These are phyloP conservation scores for Lotus japonicus DNA, from an alignment of 306 rosid species.

Conservation along the genomic window DNA sequence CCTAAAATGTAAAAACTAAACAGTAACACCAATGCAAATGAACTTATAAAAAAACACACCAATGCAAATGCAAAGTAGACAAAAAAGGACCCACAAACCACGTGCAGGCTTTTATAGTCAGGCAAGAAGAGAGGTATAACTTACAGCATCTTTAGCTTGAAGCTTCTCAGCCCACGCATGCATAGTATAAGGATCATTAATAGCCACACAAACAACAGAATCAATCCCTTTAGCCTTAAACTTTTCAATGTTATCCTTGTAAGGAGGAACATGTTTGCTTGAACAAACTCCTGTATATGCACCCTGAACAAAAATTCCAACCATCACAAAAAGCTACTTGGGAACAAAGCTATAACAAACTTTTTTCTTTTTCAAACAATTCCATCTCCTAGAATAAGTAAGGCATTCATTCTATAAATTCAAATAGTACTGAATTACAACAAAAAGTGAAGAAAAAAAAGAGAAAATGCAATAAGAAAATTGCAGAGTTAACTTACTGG, in stretches of 20 bases:
- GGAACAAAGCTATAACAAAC: neutral
- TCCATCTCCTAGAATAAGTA: neutral
- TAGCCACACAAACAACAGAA: conserved; percentile 77
- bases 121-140: conserved; percentile 17
- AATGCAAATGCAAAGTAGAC: neutral
- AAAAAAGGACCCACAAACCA: neutral
- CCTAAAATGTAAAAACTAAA: neutral
- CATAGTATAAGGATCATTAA: conserved; percentile 77
- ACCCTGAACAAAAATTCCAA: conserved; percentile 48
- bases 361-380: conserved; percentile 11
- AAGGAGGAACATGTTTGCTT: conserved; percentile 78
- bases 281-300: conserved; percentile 97
- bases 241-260: conserved; percentile 64
- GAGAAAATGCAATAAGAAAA: neutral
- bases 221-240: conserved; percentile 76
- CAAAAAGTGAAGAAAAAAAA: neutral
- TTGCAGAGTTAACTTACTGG: conserved; percentile 53
- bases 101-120: neutral
- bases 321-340: neutral
- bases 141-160: conserved; percentile 72
- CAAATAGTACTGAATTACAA: neutral
- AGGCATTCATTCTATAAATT: neutral
- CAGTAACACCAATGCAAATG: neutral
- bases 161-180: conserved; percentile 88
- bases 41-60: no score